Evolutionary conservation across 2,329 filamentous ascomycete species (phyloP), one percentile per base, ranked within the genome.

Genomic region (Penicillium sp.): DNA sequence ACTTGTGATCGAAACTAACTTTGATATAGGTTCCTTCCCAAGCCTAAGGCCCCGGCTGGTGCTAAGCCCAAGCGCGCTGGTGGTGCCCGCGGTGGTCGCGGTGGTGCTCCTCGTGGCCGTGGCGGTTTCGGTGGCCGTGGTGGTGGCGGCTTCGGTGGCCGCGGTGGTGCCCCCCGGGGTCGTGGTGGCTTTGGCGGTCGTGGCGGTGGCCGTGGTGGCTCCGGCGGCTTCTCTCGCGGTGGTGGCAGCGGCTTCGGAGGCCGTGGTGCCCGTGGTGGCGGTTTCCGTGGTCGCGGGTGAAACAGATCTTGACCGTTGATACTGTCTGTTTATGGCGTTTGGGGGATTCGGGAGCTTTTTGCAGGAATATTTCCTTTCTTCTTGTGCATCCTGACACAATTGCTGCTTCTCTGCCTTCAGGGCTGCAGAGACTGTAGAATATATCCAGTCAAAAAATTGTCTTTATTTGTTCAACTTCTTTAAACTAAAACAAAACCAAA

Each of bases 1-100:
- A n/a, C 44, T 9, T 36, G 4, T 25, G 5, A 28, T 41, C 13
- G 13, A 27, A 41, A 31, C 53, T 69, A 18, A 67, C 60, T 31
- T n/a, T 9, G 44, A 33, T 43, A 18, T 59, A 84, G 81, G 65
- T 99, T 99, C 82, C 80, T 97, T 53, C 94, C 94, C 59, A 96
- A 92, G 81, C 92, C 92, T 49, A 96, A 96, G 80, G 78, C 81
- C 45, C 77, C 77, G 53, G 80, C 80, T 65, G 80, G 88, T 67
- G 83, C 86, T 55, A 90, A 88, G 77, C 79, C 86, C 51, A 88
- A 88, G 76, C 84, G 83, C 65, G 82, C 83, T 41, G 86, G 85
- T 61, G 87, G 87, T 57, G 81, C 78, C 46, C 35, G 35, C 66
- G 66, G 79, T 52, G 65, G 59, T 48, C 63, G 64, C 51, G 67